These are phyloP conservation scores for Naganishia cerealis DNA, from an alignment of 1,284 basidiomycete species.

Conservation along the genomic window DNA sequence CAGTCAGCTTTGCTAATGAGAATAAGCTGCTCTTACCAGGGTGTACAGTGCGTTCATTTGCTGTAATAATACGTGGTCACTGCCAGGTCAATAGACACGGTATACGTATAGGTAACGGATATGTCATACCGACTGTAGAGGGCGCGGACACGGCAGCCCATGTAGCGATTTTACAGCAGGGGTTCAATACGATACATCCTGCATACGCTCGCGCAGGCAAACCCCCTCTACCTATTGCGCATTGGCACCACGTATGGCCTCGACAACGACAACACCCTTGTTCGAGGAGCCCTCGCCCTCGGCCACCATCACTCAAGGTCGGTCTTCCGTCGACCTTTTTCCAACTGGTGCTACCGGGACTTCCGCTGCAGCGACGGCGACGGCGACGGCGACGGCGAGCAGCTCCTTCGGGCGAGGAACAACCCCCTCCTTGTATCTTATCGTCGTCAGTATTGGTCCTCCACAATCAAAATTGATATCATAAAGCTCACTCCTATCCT, in stretches of 20 bases:
- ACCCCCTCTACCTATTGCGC: background rate
- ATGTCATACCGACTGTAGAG: background rate
- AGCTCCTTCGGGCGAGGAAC: background rate
- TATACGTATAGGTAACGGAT: background rate
- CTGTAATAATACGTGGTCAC: too few species aligned
- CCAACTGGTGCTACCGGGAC: conserved; percentile 17
- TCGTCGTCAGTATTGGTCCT: background rate
- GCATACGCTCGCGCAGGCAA: background rate
- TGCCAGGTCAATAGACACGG: background rate
- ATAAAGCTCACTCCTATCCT: background rate
- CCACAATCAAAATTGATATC: background rate
- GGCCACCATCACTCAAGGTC: background rate
- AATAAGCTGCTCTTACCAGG: too few species aligned
- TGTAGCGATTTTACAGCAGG: background rate
- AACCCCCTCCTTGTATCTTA: conserved; percentile 18
- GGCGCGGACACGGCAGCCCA: background rate
- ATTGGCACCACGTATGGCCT: background rate
- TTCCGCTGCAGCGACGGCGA: conserved; percentile 2
- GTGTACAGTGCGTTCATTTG: too few species aligned
- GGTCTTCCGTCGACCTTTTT: conserved; percentile 11
- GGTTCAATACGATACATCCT: background rate
- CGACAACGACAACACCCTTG: background rate
- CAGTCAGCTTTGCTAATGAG: too few species aligned
- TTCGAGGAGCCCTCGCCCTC: background rate
- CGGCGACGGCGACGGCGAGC: background rate